phyloP scores from a whole-genome alignment of 208 protist genomes.

The Leishmania aethiopica region DNA sequence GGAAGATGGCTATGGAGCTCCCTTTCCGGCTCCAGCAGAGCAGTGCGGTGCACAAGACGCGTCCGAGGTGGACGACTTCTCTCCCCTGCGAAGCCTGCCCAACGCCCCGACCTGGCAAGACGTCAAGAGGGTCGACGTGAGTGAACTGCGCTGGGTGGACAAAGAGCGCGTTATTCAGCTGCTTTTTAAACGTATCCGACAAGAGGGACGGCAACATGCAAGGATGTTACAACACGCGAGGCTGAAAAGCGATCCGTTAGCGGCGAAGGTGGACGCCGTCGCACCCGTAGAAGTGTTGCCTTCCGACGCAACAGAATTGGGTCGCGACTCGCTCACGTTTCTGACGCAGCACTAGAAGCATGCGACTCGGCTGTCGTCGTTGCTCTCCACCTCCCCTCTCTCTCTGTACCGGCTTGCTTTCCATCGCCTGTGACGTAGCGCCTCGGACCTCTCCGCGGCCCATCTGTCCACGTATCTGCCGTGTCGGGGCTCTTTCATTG shows the following conservation, averaged over 20 bases:
- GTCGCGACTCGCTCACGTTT: constrained; percentile 40
- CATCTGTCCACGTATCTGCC: neutral
- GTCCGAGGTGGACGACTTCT: neutral
- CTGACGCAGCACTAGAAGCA: constrained; percentile 45
- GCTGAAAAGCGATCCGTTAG: neutral
- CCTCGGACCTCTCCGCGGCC: neutral
- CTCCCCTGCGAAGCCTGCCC: constrained; percentile 35
- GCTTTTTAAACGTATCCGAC: constrained; percentile 79
- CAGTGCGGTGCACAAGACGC: neutral
- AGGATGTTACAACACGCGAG: neutral
- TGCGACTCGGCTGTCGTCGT: neutral
- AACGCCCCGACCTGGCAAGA: constrained; percentile 54
- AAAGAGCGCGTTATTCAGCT: constrained; percentile 89
- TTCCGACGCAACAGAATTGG: neutral
- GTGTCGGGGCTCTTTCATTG: neutral
- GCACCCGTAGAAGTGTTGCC: neutral
- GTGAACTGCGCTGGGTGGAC: constrained; percentile 78
- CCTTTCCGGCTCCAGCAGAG: neutral
- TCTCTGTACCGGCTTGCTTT: neutral
- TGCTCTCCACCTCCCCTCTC: neutral
- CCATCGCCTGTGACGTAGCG: neutral
- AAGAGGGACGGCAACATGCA: constrained; percentile 25
- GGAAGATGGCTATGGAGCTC: neutral
- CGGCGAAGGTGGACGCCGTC: neutral
- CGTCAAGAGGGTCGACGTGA: constrained; percentile 72